Conservation (phyloP, 2,329 filamentous ascomycete species). For the Fusarium sp. region DNA sequence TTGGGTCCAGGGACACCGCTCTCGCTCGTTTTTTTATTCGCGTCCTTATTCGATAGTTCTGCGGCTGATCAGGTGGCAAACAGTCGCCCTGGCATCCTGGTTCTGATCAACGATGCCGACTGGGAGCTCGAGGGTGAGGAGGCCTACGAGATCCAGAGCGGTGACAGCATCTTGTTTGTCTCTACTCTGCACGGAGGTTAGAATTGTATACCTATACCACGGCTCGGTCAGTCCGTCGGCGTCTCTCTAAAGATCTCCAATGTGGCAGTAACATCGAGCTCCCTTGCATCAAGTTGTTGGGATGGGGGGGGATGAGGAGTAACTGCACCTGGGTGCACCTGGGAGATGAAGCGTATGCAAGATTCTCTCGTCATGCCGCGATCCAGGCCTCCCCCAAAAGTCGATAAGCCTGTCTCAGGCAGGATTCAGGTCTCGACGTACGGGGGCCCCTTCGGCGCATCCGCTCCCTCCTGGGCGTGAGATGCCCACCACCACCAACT, state of each 20-base stretch:
- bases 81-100: constrained; percentile 94
- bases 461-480: neutral
- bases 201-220: constrained; percentile 9
- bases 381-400: neutral
- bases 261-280: constrained; percentile 21
- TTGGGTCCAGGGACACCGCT: constrained; percentile 10
- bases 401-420: constrained; percentile 31
- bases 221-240: constrained; percentile 18
- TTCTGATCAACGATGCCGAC: constrained; percentile 96
- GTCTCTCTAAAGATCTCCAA: constrained; percentile 31
- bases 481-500: neutral
- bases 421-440: constrained; percentile 25
- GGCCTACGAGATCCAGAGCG: constrained; percentile 82
- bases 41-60: constrained; percentile 18
- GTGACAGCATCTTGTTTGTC: constrained; percentile 94
- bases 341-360: constrained; percentile 30
- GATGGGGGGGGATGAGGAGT: constrained; percentile 14
- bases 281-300: constrained; percentile 42
- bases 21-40: neutral
- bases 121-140: constrained; percentile 99
- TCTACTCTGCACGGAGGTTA: constrained; percentile 96
- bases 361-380: constrained; percentile 3
- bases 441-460: neutral
- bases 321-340: constrained; percentile 1
- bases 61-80: constrained; percentile 45